A percentile compares a stretch with the other conserved stretches of the same genome.
These are phyloP conservation scores for Balansia obtecta DNA, from an alignment of 2,329 filamentous ascomycete genomes.

Conservation along the genomic window DNA sequence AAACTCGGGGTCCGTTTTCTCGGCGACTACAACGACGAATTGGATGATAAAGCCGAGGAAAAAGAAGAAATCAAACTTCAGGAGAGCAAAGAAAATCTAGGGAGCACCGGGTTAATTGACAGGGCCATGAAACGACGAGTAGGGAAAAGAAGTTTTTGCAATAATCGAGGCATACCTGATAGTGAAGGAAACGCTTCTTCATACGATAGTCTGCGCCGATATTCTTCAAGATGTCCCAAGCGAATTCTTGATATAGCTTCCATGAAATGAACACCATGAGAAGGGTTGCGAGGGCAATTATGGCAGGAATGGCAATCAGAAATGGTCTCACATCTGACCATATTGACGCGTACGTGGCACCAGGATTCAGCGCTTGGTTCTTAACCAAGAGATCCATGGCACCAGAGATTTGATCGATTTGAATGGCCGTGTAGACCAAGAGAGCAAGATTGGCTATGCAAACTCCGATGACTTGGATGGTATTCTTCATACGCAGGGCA, in stretches of 20 bases:
- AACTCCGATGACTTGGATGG: conserved; percentile 93
- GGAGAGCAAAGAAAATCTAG: conserved; percentile 90
- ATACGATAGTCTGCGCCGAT: conserved; percentile 94
- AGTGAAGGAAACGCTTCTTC: conserved; percentile 92
- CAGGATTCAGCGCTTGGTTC: conserved; percentile 30
- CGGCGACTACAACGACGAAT: conserved; percentile 83
- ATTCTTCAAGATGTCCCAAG: conserved; percentile 98
- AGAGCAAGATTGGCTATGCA: conserved; percentile 87
- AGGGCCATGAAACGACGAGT: too few species aligned
- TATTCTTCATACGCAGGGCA: conserved; percentile 88
- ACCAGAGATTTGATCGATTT: conserved; percentile 77
- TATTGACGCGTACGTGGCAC: conserved; percentile 29
- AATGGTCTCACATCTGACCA: conserved; percentile 63
- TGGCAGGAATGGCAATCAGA: conserved; percentile 71
- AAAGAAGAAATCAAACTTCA: conserved; percentile 99
- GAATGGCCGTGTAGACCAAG: conserved; percentile 83
- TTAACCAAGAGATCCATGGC: conserved; percentile 47
- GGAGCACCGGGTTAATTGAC: background rate
- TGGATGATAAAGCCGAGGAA: conserved; percentile 98
- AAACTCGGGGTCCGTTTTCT: conserved; percentile 59
- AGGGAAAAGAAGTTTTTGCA: background rate
- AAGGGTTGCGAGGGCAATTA: conserved; percentile 66
- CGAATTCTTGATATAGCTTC: conserved; percentile 97
- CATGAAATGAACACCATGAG: conserved; percentile 68
- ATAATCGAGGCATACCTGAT: conserved; percentile 54